phyloP scores from a whole-genome alignment of 495 filamentous ascomycete species.

The Astrocystis sublimbata region DNA sequence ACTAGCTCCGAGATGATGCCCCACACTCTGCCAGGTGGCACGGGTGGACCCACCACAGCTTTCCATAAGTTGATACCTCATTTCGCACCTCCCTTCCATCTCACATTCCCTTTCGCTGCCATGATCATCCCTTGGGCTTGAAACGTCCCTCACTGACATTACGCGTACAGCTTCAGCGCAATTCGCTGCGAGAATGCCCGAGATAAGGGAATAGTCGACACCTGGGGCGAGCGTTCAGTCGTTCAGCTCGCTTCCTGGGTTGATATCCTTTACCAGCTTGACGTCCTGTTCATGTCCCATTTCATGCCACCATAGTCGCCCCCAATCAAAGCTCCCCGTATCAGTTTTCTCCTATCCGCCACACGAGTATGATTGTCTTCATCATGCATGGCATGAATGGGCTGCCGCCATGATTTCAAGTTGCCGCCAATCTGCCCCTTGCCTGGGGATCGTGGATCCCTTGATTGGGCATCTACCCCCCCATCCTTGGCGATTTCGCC shows the following conservation, averaged over 20 bases:
- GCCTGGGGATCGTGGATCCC: neutral
- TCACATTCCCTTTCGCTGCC: neutral
- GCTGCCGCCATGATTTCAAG: neutral
- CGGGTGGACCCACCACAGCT: no score
- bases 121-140: neutral
- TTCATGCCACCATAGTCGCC: constrained; percentile 12
- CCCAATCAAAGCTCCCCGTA: neutral
- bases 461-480: neutral
- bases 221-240: no score
- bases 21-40: no score
- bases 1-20: no score
- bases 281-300: neutral
- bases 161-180: no score
- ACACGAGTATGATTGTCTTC: neutral
- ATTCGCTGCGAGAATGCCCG: no score
- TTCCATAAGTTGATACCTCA: no score
- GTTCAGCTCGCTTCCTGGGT: no score
- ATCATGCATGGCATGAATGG: neutral
- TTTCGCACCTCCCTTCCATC: no score
- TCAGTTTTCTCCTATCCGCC: neutral
- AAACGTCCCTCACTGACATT: neutral
- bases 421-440: neutral
- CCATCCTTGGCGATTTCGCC: neutral
- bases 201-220: no score
- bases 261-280: no score